These are phyloP conservation scores for Ogataea chonburiensis DNA, from an alignment of 805 yeast species.

Conservation along the genomic window DNA sequence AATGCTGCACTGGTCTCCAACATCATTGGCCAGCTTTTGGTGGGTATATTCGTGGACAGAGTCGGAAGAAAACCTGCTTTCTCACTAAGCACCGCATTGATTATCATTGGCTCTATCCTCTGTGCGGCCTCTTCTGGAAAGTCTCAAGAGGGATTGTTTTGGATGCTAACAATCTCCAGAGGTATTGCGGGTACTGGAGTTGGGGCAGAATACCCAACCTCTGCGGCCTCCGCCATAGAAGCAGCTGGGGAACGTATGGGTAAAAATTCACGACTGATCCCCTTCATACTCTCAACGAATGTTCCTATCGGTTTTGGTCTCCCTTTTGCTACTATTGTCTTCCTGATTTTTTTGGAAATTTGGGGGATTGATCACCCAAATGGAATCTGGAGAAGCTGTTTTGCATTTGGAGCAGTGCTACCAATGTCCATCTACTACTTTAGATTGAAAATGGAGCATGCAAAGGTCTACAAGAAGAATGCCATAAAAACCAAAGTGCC, in stretches of 20 bases:
- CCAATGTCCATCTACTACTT: slow-evolving; percentile 68
- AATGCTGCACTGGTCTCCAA: slow-evolving; percentile 52
- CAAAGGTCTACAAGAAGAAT: slow-evolving; percentile 42
- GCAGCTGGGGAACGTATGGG: slow-evolving; percentile 46
- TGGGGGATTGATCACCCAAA: slow-evolving; percentile 33
- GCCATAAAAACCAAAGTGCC: slow-evolving; percentile 52
- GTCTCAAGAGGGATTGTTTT: slow-evolving; percentile 40
- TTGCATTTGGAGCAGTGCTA: slow-evolving; percentile 48
- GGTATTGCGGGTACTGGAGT: slow-evolving; percentile 34
- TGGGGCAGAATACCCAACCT: slow-evolving; percentile 65
- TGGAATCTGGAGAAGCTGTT: slow-evolving; percentile 48
- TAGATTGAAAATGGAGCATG: slow-evolving; percentile 57
- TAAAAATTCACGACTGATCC: slow-evolving; percentile 41
- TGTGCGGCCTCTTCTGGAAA: slow-evolving; percentile 59
- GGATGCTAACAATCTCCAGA: slow-evolving; percentile 34
- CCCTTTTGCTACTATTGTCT: slow-evolving; percentile 38
- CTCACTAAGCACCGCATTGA: slow-evolving; percentile 50
- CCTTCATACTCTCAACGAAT: slow-evolving; percentile 44
- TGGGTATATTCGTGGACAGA: slow-evolving; percentile 56
- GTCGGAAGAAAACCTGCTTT: slow-evolving; percentile 61
- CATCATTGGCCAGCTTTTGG: slow-evolving; percentile 55
- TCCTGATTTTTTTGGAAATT: slow-evolving; percentile 41
- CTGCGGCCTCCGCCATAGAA: slow-evolving; percentile 60
- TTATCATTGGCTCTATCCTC: slow-evolving; percentile 54
- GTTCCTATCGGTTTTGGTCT: slow-evolving; percentile 40